Conservation (phyloP, 139 green algal genomes). For the Chlorella sp. region DNA sequence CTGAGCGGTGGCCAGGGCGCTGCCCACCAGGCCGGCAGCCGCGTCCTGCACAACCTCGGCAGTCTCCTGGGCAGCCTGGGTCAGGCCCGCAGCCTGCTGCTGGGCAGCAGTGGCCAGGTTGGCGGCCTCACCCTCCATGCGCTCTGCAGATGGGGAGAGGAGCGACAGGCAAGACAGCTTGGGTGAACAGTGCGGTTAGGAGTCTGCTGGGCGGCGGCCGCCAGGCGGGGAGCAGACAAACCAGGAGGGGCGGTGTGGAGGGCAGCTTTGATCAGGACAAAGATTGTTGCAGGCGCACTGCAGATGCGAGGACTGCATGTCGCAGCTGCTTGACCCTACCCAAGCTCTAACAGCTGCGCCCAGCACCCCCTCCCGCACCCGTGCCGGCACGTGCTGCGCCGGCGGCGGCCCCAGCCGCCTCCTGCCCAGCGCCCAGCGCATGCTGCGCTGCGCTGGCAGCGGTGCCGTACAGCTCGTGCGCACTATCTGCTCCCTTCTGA, state of each 20-base stretch:
- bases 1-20: not conserved
- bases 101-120: not conserved
- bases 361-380: not conserved
- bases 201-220: not conserved
- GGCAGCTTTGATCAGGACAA: no score
- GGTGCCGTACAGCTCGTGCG: not conserved
- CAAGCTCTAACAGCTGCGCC: not conserved
- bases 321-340: not conserved
- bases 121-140: not conserved
- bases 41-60: not conserved
- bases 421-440: not conserved
- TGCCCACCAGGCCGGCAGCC: constrained; percentile 1
- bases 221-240: no score
- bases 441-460: not conserved
- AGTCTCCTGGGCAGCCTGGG: constrained; percentile 12
- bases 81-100: not conserved
- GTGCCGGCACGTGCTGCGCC: constrained; percentile 7
- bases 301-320: not conserved
- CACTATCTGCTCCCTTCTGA: not conserved
- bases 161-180: not conserved
- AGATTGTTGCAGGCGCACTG: no score
- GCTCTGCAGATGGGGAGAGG: not conserved
- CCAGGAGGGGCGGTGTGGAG: no score
- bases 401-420: not conserved
- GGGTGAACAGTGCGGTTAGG: no score